Evolutionary conservation across 1,284 basidiomycete species (phyloP).

Genomic region (Sparassis latifolia): DNA sequence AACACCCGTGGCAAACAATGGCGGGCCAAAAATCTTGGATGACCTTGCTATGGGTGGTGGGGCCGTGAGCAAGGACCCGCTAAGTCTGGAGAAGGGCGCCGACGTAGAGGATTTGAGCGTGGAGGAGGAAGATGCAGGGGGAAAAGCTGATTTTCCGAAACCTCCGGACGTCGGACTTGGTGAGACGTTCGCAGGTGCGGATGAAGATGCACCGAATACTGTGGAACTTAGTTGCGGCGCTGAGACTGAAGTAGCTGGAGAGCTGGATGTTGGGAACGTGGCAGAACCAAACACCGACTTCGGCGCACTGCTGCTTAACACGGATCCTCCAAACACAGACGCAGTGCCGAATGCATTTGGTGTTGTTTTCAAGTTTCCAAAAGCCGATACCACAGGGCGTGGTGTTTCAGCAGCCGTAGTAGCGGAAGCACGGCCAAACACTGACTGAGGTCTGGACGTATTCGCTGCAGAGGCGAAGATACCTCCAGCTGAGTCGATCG

Average conservation of each 20-base stretch:
- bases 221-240: not conserved
- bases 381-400: conserved; percentile 7
- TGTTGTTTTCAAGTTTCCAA: conserved; percentile 8
- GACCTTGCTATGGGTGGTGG: too few species aligned
- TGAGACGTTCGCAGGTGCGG: too few species aligned
- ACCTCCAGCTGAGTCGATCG: not conserved
- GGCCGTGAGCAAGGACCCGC: too few species aligned
- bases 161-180: too few species aligned
- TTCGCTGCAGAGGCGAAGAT: not conserved
- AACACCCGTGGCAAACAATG: not conserved
- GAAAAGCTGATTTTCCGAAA: not conserved
- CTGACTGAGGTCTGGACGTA: not conserved
- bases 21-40: not conserved
- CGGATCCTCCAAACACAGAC: conserved; percentile 7
- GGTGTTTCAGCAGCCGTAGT: conserved; percentile 1
- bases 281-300: conserved; percentile 10
- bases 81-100: not conserved
- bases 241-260: not conserved
- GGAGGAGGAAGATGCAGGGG: not conserved
- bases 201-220: not conserved
- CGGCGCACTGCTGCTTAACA: conserved; percentile 4
- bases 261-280: not conserved
- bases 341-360: conserved; percentile 9
- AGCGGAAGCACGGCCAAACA: conserved; percentile 1
- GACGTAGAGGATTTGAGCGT: not conserved